Evolutionary conservation across 257 asterid genomes (phyloP), one percentile per base, ranked within the genome.

Genomic region (Ballota nigra): DNA sequence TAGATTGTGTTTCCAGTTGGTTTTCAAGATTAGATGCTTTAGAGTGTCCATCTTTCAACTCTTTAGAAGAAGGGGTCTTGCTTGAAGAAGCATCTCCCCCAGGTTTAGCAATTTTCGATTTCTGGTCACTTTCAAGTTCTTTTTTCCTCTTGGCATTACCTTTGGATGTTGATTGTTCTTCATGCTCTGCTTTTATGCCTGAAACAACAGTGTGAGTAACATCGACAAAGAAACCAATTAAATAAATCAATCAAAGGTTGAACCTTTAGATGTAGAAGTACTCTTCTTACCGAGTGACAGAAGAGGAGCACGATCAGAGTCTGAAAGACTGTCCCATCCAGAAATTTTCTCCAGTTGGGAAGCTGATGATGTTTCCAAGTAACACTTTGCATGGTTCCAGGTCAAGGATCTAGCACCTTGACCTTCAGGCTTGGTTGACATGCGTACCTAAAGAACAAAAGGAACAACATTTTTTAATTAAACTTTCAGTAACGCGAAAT

Each of bases 361-460:
- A 69, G 74, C 65, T 60, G 88, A 76, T 61, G 87, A 74, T 41
- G 58, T 63, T 76, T 88, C 95, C 84, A 85, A 34, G 87, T 88
- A 88, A 83, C 99, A 95, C 76, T 79, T 92, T 10, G 94, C 98
- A 83, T 95, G 99, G 78, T 92, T 84, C 99, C 98, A 92, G 6
- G 90, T 77, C 81, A 92, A 80, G 53, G 89, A 52, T 82, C 77
- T 87, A 66, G 92, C 73, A 63, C 87, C 87, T 80, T 89, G 95
- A 71, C 93, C 96, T 79, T 87, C 88, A 56, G 96, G 89, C 76
- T 93, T 93, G 63, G 91, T 71, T 70, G 93, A 95, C 83, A 92
- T 81, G 19, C 99, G 96, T 63, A 87, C 84, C 99, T 95, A 85
- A 63, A 23, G 45, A 10, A 52, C 16, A 52, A 34, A 63, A 20